Evolutionary conservation across 2,329 filamentous ascomycete genomes (phyloP), one percentile per base, ranked within the genome.

Genomic region (Cladophialophora exuberans): DNA sequence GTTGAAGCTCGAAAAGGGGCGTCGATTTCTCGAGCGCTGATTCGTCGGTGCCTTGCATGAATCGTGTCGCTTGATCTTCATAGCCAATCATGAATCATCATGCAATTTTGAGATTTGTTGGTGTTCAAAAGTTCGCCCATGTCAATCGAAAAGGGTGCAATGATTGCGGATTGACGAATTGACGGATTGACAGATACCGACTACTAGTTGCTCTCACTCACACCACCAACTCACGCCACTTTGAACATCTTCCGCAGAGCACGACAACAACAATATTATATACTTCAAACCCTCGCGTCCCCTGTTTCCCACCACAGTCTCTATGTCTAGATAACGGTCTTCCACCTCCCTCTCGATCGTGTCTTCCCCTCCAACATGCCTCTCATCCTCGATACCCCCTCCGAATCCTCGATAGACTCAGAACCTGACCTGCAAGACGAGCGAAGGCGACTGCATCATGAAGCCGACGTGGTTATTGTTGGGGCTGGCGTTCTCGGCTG

Each of bases 401-500:
- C 62, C 4, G 63, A 65, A 20, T 61, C 62, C 6, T 63, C 63
- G n/a, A 25, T 56, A 2, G 58, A 60, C 18, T 44, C 57, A 6
- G 42, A 52, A n/a, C 20, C 51, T 13, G 63, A 65, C 35, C 45
- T 51, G 20, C 44, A 54, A 30, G 75, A 79, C 66, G 66, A 76
- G 65, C 75, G 81, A 60, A 71, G 82, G 63, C 69, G 70, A 39
- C 66, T 77, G 35, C 80, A 85, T 71, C 82, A 86, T 65, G 81
- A 85, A 64, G 82, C 81, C 60, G 94, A 99, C 67, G 85, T 96
- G 30, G 89, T 97, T 36, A 87, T 99, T 48, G 87, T 99, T 31
- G 94, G 94, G 62, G 94, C 90, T 2, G 94, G 94, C 52, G 82
- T 97, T 55, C 84, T 96, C 60, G 94, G 94, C 35, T 96, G 90